These are phyloP conservation scores for Calonectria crousiana DNA, from an alignment of 2,329 filamentous ascomycete genomes.

Conservation along the genomic window DNA sequence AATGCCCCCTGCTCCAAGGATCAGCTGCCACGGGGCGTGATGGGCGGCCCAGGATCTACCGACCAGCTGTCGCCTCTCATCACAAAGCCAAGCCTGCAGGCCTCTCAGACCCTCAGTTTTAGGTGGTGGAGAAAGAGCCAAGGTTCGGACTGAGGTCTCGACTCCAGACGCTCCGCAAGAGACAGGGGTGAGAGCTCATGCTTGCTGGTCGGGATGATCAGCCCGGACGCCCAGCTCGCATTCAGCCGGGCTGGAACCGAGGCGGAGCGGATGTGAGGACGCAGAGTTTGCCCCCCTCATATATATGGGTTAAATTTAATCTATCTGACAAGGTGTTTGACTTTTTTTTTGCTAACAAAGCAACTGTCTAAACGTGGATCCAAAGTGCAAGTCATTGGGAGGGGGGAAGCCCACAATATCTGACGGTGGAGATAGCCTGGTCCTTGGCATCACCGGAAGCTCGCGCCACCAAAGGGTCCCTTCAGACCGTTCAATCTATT, in stretches of 20 bases:
- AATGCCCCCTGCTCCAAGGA: slow-evolving; percentile 2
- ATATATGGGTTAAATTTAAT: background rate
- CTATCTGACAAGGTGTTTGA: background rate
- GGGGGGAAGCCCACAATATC: background rate
- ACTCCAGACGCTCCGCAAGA: background rate
- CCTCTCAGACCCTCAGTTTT: slow-evolving; percentile 8
- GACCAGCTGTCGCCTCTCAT: slow-evolving; percentile 5
- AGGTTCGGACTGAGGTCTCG: slow-evolving; percentile 8
- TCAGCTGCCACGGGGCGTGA: background rate
- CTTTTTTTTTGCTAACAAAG: background rate
- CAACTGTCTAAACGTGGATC: background rate
- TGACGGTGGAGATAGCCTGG: slow-evolving; percentile 6
- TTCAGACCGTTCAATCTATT: background rate
- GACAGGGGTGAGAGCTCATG: background rate
- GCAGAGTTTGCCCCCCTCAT: background rate
- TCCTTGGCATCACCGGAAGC: slow-evolving; percentile 1
- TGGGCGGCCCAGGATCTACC: slow-evolving; percentile 14
- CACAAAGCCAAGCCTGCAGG: slow-evolving; percentile 11
- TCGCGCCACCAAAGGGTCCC: slow-evolving; percentile 11
- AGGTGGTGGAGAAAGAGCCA: slow-evolving; percentile 15
- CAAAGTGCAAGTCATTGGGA: background rate
- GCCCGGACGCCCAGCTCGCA: slow-evolving; percentile 8
- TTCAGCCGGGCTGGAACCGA: background rate
- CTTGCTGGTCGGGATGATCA: background rate
- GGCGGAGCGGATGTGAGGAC: background rate